Evolutionary conservation across 1,139 yeast genomes (phyloP), one percentile per base, ranked within the genome.

Genomic region (Saccharomyces pastorianus): DNA sequence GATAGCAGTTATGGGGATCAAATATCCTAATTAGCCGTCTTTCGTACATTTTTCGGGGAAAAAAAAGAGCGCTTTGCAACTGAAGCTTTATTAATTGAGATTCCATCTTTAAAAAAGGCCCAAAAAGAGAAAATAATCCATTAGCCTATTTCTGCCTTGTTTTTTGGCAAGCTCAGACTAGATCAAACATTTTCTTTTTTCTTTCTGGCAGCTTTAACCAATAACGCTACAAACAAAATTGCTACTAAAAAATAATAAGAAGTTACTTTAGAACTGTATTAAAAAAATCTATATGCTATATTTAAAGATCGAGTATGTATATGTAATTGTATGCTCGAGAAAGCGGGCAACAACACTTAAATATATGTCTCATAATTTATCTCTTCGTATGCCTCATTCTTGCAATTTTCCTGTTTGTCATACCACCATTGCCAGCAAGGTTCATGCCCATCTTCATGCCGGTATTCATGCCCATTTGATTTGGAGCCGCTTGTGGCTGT

Each of bases 371-470:
- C 13, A 14, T 26, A 3, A 8, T 8, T 52, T 47, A 61, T 20
- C 62, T 59, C 42, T 65, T 59, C 41, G 63, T 53, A n/a, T 54
- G 56, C 55, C 66, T 59, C 63, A 63, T 66, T 52, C 69, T 59
- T 20, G 69, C 69, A 14, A 65, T 51, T 50, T 57, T 63, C 49
- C 69, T 63, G 20, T 51, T 48, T 8, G 50, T 42, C 32, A 55
- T 47, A n/a, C 50, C 55, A 41, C 55, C 61, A 41, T 56, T 8
- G 48, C 23, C 23, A 20, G 23, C 23, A 20, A 4, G 23, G 23
- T 20, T 20, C 23, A 20, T 20, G 23, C 38, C 28, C 29, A 14
- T 41, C 38, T 26, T 38, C 44, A 20, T 38, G 25, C 44, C 44
- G 11, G 11, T 34, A 47, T 49, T 46, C 48, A 48, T 48, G 2